Percentiles rank a stretch among this genome's conserved stretches.
Evolutionary conservation across 1,284 basidiomycete species (phyloP).

Genomic region (Sanguinoderma infundibulare): DNA sequence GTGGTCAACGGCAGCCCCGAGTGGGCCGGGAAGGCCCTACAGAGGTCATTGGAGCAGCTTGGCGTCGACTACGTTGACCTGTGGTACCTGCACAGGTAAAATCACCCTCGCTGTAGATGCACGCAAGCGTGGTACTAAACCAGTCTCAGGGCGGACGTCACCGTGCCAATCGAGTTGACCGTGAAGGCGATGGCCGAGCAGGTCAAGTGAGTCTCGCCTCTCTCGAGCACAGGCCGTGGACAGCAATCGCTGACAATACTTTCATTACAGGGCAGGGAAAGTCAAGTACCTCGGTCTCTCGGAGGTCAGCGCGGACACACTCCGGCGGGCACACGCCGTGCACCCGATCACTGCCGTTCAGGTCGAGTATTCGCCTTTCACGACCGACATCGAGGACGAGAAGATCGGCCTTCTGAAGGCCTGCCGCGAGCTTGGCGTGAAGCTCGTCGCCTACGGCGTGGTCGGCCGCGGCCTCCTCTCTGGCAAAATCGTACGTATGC

Average conservation of each 20-base stretch:
- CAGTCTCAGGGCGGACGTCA: slow-evolving; percentile 23
- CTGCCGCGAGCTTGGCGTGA: slow-evolving; percentile 34
- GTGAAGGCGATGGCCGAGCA: slow-evolving; percentile 38
- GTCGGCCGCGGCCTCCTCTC: slow-evolving; percentile 47
- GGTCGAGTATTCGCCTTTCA: slow-evolving; percentile 49
- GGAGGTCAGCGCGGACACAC: slow-evolving; percentile 45
- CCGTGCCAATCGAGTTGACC: slow-evolving; percentile 35
- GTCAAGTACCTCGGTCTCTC: slow-evolving; percentile 47
- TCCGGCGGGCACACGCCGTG: slow-evolving; percentile 47
- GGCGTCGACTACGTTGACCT: slow-evolving; percentile 41
- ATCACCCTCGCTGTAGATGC: not conserved
- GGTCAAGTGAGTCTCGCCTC: slow-evolving; percentile 29
- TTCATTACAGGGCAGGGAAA: slow-evolving; percentile 36
- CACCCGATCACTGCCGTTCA: slow-evolving; percentile 47
- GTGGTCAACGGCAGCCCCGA: slow-evolving; percentile 29
- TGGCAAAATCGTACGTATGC: slow-evolving; percentile 36
- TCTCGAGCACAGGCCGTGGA: slow-evolving; percentile 10
- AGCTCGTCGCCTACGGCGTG: slow-evolving; percentile 47
- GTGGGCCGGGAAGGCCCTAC: slow-evolving; percentile 31
- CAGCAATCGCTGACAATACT: not conserved
- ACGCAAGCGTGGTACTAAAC: not conserved
- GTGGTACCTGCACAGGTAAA: slow-evolving; percentile 40
- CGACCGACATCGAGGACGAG: slow-evolving; percentile 37
- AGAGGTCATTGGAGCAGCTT: slow-evolving; percentile 41
- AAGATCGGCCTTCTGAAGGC: slow-evolving; percentile 35